These are phyloP conservation scores for Sclerospora graminicola DNA, from an alignment of 352 stramenopile species.

Conservation along the genomic window DNA sequence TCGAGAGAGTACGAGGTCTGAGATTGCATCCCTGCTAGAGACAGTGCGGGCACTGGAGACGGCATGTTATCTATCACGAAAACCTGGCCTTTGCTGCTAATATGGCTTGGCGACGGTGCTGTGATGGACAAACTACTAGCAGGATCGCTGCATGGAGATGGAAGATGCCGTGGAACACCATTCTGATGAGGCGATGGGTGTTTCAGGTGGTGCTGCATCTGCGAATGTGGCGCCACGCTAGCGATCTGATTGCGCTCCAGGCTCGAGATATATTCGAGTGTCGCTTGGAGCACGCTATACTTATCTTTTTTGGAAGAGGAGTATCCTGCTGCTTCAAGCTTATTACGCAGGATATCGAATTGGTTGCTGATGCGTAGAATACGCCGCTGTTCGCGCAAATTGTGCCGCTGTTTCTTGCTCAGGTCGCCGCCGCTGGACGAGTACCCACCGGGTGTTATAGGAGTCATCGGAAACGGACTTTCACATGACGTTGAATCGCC, in stretches of 20 bases:
- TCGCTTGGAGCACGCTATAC: conserved; percentile 74
- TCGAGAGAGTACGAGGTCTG: conserved; percentile 48
- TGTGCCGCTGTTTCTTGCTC: conserved; percentile 81
- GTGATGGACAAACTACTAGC: conserved; percentile 35
- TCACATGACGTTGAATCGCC: conserved; percentile 56
- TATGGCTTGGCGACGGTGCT: conserved; percentile 27
- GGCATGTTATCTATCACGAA: conserved; percentile 78
- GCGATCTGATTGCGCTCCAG: conserved; percentile 55
- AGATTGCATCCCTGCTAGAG: conserved; percentile 46
- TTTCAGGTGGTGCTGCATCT: conserved; percentile 19
- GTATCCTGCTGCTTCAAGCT: conserved; percentile 64
- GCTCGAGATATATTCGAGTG: conserved; percentile 72
- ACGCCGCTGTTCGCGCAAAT: conserved; percentile 67
- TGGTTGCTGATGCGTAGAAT: conserved; percentile 81
- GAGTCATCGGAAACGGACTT: conserved; percentile 57
- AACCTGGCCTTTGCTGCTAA: conserved; percentile 28
- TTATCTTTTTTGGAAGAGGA: conserved; percentile 80
- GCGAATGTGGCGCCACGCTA: conserved; percentile 5
- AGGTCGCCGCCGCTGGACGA: conserved; percentile 37
- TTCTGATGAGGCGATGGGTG: conserved; percentile 13
- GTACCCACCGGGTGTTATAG: conserved; percentile 38
- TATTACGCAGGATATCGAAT: conserved; percentile 70
- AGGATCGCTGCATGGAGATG: conserved; percentile 22
- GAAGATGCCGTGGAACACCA: conserved; percentile 17
- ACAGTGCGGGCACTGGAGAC: conserved; percentile 56